Percentiles rank a stretch among this genome's conserved stretches.
Evolutionary conservation across 495 filamentous ascomycete species (phyloP).

Genomic region (Penicillium samsonianum): DNA sequence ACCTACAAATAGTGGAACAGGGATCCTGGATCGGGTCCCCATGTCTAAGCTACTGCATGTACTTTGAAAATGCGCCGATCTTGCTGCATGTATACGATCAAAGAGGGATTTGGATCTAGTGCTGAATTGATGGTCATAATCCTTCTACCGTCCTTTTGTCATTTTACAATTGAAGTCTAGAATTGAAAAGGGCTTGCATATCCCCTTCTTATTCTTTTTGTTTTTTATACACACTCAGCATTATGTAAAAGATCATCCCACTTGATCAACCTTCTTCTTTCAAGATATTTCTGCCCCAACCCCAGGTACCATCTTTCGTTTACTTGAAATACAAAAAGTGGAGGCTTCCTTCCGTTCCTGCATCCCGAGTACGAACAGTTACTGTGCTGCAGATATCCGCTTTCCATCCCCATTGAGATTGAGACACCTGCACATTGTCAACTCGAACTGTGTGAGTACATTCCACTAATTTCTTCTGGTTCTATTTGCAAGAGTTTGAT

Average conservation of each 20-base stretch:
- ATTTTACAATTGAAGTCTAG: conserved; percentile 9
- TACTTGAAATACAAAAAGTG: conserved; percentile 17
- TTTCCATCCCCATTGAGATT: conserved; percentile 4
- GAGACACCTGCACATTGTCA: conserved; percentile 11
- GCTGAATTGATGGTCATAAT: conserved; percentile 20
- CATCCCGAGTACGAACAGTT: conserved; percentile 27
- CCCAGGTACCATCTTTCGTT: conserved; percentile 23
- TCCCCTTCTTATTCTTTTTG: conserved; percentile 14
- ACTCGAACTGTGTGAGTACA: conserved; percentile 19
- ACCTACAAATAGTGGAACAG: conserved; percentile 25
- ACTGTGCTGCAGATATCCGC: conserved; percentile 26
- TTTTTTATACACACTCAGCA: conserved; percentile 3
- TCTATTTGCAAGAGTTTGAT: conserved; percentile 27
- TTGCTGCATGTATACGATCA: conserved; percentile 22
- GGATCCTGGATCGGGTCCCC: conserved; percentile 21
- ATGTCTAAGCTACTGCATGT: conserved; percentile 17
- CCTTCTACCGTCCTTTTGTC: conserved; percentile 15
- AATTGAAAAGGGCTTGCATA: conserved; percentile 23
- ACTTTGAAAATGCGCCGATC: conserved; percentile 19
- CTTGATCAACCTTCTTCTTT: conserved; percentile 6
- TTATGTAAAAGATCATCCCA: conserved; percentile 17
- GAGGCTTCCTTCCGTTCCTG: conserved; percentile 24
- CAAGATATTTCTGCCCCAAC: conserved; percentile 31
- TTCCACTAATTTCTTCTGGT: conserved; percentile 7
- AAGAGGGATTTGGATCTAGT: conserved; percentile 31